Base-by-base conservation (phyloP, 805 yeast species). In the Candida ulmi region DNA sequence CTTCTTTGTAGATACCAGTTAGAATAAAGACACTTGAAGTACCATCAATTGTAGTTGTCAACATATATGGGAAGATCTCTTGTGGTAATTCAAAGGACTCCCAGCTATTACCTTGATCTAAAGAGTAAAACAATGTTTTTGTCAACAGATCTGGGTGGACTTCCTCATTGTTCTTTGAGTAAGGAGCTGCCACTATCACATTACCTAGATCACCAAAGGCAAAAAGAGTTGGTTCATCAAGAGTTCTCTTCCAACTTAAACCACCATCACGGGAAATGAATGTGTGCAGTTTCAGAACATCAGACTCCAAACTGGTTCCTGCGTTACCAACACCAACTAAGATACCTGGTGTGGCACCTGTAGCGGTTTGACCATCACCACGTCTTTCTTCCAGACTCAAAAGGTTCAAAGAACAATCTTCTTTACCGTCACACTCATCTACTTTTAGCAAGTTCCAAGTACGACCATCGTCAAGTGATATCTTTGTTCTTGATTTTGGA, bases 211-310 rank as follows among this genome's bases (percentile, higher is more conserved):
- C 95, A 36, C 93, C 95, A 62, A 78, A 80, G 0, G 79, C 66
- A 45, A 73, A 77, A 2, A 68, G 46, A 18, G 75, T 61, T 2
- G 86, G 76, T 15, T 65, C 70, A 26, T 77, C 76, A 8, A 78
- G 46, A 0, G 76, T 71, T 41, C 66, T 57, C 25, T 57, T 60
- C 95, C 96, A 88, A 1, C 80, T 63, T n/a, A 69, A 55, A 13
- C 96, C 96, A 24, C 87, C 90, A 62, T 88, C 88, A 44, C 84
- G 68, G 0, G 95, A 83, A 3, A 85, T 52, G 56, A 69, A 88
- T 1, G 93, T 78, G 35, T 63, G 57, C 17, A 62, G 43, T 1
- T 53, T 43, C 4, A 46, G 24, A 8, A 46, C 46, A 25, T 53
- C 51, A 2, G 36, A 17, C 11, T 36, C 44, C 15, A 48, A 34